Conservation (phyloP, 2,329 filamentous ascomycete genomes). For the Bisporella sp. region DNA sequence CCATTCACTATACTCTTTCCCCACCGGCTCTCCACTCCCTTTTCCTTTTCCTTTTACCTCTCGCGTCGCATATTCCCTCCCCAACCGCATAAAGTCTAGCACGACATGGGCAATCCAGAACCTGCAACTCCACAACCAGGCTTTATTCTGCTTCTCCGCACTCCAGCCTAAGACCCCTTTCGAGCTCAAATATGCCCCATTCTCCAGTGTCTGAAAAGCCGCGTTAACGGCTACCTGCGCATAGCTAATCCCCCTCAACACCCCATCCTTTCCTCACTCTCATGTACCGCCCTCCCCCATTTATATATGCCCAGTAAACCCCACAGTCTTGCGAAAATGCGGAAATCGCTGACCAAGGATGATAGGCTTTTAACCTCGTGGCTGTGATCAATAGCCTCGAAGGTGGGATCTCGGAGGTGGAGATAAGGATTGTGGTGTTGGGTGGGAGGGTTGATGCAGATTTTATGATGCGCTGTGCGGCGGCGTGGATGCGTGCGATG, state of each 20-base stretch:
- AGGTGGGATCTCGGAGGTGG: slow-evolving; percentile 15
- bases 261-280: slow-evolving; percentile 32
- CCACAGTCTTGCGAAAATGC: slow-evolving; percentile 72
- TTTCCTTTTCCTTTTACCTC: slow-evolving; percentile 26
- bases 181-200: slow-evolving; percentile 67
- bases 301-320: slow-evolving; percentile 67
- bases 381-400: slow-evolving; percentile 37
- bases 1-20: slow-evolving; percentile 24
- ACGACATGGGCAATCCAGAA: slow-evolving; percentile 76
- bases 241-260: slow-evolving; percentile 49
- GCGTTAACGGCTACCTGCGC: slow-evolving; percentile 62
- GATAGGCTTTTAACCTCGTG: slow-evolving; percentile 51
- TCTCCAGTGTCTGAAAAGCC: slow-evolving; percentile 75
- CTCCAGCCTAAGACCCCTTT: slow-evolving; percentile 62
- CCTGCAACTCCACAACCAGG: slow-evolving; percentile 66
- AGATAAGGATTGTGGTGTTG: slow-evolving; percentile 39
- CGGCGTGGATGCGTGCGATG: slow-evolving; percentile 48
- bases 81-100: slow-evolving; percentile 64
- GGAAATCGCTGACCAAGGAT: slow-evolving; percentile 59
- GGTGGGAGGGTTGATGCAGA: slow-evolving; percentile 44
- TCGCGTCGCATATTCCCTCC: slow-evolving; percentile 22
- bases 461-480: slow-evolving; percentile 45
- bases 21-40: slow-evolving; percentile 6
- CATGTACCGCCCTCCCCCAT: slow-evolving; percentile 47
- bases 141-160: slow-evolving; percentile 48